Conservation (phyloP, 768 basidiomycete genomes). For the Calocybe cyanea region DNA sequence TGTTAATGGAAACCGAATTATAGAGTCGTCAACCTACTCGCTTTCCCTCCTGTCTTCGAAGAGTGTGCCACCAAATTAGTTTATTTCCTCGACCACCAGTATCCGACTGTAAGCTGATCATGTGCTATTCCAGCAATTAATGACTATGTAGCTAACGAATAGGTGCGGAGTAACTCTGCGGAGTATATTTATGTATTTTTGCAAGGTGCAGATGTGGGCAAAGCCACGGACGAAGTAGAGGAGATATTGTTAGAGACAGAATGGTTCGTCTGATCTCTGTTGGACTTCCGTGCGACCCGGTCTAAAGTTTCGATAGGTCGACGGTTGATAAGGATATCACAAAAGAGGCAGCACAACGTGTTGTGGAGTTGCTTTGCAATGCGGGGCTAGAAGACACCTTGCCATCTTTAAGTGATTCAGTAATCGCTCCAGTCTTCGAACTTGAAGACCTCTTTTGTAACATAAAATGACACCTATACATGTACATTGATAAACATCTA, state of each 20-base stretch:
- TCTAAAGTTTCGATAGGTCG: constrained; percentile 36
- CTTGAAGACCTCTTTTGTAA: no score
- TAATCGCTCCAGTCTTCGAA: no score
- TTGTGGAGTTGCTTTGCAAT: constrained; percentile 33
- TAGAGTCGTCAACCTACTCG: constrained; percentile 67
- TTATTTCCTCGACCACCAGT: constrained; percentile 72
- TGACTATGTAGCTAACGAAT: constrained; percentile 2
- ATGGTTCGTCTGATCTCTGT: constrained; percentile 47
- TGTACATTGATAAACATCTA: no score
- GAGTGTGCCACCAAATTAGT: constrained; percentile 42
- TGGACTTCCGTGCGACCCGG: neutral
- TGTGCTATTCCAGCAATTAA: neutral
- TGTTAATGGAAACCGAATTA: neutral
- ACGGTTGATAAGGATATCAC: constrained; percentile 34
- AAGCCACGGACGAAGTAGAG: constrained; percentile 65
- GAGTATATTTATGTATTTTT: constrained; percentile 79
- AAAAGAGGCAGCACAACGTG: constrained; percentile 36
- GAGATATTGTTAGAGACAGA: constrained; percentile 75
- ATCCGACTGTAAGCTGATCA: constrained; percentile 61
- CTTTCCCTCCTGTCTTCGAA: constrained; percentile 42
- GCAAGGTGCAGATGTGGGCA: constrained; percentile 63
- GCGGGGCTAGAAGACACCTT: neutral
- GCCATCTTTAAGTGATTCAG: no score
- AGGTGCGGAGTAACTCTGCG: constrained; percentile 80
- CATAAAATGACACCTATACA: no score